Evolutionary conservation across 2,329 filamentous ascomycete species (phyloP).

Genomic region (Ophiostoma novo-ulmi): DNA sequence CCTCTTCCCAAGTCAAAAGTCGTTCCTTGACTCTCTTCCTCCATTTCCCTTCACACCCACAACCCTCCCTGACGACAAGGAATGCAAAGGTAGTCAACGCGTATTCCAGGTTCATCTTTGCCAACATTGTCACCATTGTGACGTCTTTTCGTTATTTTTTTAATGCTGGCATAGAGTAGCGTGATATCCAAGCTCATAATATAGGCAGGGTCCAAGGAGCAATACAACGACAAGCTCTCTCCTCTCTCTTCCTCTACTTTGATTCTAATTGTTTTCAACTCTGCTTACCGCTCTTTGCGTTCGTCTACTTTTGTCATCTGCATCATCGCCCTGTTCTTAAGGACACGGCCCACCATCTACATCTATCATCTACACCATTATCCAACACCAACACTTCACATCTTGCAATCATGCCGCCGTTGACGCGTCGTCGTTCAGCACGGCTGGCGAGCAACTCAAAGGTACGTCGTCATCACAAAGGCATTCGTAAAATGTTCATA

Average conservation of each 20-base stretch:
- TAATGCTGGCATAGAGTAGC: conserved; percentile 7
- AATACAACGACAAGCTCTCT: neutral
- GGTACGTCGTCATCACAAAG: conserved; percentile 32
- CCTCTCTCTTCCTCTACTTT: neutral
- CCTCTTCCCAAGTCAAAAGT: neutral
- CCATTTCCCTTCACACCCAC: neutral
- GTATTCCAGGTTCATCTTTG: neutral
- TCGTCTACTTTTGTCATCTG: neutral
- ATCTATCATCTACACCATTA: neutral
- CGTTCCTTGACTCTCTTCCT: neutral
- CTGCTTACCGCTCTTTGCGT: neutral
- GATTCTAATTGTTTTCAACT: neutral
- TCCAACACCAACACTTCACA: neutral
- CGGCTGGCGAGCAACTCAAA: conserved; percentile 40
- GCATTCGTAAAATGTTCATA: neutral
- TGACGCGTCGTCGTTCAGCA: conserved; percentile 39
- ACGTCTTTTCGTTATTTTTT: neutral
- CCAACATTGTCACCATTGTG: conserved; percentile 7
- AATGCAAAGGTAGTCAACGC: conserved; percentile 7
- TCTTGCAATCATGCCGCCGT: conserved; percentile 24
- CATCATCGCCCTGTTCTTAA: neutral
- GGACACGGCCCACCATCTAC: neutral
- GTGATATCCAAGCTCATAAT: conserved; percentile 6
- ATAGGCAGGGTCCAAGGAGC: neutral
- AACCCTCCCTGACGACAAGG: neutral